Evolutionary conservation across 164 flowering plant species (phyloP), one percentile per base, ranked within the genome.

Genomic region (Umbilicus rupestris): DNA sequence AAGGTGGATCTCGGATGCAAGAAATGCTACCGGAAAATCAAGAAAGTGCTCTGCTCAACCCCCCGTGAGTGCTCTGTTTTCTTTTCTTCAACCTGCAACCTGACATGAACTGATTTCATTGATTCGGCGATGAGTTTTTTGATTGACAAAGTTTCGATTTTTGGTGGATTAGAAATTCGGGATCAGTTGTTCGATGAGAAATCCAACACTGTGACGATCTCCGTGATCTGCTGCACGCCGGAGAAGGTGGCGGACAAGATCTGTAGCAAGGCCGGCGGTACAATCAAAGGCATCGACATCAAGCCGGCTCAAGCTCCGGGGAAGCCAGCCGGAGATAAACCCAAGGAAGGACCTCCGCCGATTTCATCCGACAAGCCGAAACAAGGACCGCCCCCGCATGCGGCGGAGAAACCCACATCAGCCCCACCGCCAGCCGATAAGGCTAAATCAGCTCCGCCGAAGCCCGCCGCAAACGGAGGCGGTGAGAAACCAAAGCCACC

Each of bases 141-240:
- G n/a, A 15, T 35, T 11, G 39, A 33, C 9, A 60, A 60, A 1
- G 41, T 20, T 60, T 62, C 24, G 39, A 46, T 65, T 69, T 68
- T 70, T 47, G 59, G 74, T 63, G 70, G 75, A 75, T 69, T 50
- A 86, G 90, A 84, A 82, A 82, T 87, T 11, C 76, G 78, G 63
- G 81, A 83, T 78, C 89, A 84, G 74, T 2, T 64, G 0, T 84
- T 60, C 65, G 84, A 85, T 49, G 81, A 78, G 71, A 83, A 87
- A 76, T 19, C 69, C 1, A 80, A 83, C 75, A 79, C 68, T 0
- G 89, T 86, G 68, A 79, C 57, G 0, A 84, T 87, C 76, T 75
- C 22, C 0, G 89, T 85, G 19, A 65, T 78, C 0, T 80, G 86
- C 68, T 83, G 87, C 72, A 70, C 69, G 58, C 92, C 96, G 0